Conservation (phyloP, 768 basidiomycete genomes). For the Russula dissimulans region DNA sequence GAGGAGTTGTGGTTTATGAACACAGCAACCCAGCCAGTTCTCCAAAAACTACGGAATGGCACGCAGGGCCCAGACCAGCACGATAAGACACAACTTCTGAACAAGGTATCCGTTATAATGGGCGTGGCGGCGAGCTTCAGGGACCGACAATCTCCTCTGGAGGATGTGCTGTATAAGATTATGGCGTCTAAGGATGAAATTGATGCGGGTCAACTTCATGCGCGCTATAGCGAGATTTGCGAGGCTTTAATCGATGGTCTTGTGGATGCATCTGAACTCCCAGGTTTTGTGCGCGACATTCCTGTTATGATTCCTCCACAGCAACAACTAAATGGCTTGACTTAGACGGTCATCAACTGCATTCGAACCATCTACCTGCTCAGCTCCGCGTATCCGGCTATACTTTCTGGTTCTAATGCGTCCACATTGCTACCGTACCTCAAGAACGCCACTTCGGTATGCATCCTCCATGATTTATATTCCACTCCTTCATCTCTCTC, state of each 20-base stretch:
- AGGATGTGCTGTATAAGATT: slow-evolving; percentile 77
- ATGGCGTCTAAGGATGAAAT: slow-evolving; percentile 60
- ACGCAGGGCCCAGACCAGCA: slow-evolving; percentile 24
- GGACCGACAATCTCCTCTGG: slow-evolving; percentile 75
- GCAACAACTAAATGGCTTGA: neutral
- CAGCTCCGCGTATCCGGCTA: slow-evolving; percentile 69
- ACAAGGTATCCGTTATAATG: slow-evolving; percentile 77
- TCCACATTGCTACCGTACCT: slow-evolving; percentile 84
- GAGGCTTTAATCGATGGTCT: slow-evolving; percentile 80
- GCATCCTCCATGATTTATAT: slow-evolving; percentile 19
- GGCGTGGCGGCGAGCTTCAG: slow-evolving; percentile 73
- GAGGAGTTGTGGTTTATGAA: slow-evolving; percentile 85
- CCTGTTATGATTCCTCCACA: slow-evolving; percentile 12
- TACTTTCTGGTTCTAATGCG: slow-evolving; percentile 78
- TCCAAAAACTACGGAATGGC: slow-evolving; percentile 29
- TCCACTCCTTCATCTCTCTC: neutral
- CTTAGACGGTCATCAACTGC: slow-evolving; percentile 72
- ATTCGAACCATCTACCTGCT: slow-evolving; percentile 80
- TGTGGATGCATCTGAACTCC: slow-evolving; percentile 75
- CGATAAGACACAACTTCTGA: slow-evolving; percentile 47
- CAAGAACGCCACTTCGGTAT: slow-evolving; percentile 69
- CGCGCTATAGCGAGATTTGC: slow-evolving; percentile 72
- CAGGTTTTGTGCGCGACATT: slow-evolving; percentile 54
- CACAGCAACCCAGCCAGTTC: neutral
- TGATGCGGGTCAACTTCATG: slow-evolving; percentile 45